Evolutionary conservation across 108 stramenopile genomes (phyloP), one percentile per base, ranked within the genome.

Genomic region (Stephanodiscus triporus): DNA sequence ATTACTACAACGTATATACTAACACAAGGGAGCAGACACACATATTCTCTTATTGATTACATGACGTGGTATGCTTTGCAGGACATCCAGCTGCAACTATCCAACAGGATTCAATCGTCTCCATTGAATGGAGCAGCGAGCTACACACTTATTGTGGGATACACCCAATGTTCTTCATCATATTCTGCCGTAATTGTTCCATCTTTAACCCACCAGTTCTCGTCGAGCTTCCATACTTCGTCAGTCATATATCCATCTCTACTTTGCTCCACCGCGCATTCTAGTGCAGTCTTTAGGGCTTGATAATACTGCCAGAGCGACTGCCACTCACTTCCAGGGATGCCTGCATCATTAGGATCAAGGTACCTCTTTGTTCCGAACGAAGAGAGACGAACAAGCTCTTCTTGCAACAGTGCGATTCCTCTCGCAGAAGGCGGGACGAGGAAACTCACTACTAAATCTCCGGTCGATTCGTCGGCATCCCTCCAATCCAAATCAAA

Each of bases 401-500:
- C 77, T 22, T 66, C 38, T 37, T 45, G 43, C n/a, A 78, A 32
- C 63, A 72, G 36, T 6, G 43, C 48, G 20, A 78, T 72, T n/a
- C 77, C 78, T 22, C 43, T 75, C 62, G 75, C 50, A 2, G 78
- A 80, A 14, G 78, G 73, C 23, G 73, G 74, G 0, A 76, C 75
- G 50, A 76, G 75, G 36, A 81, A 81, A 17, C 32, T 71, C 2
- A 76, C 80, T 13, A 49, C 66, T 16, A 66, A 22, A 45, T 63
- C 78, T 62, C 55, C 58, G 40, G 63, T 76, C 29, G 43, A 17
- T 40, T 64, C 63, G 29, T 70, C 68, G 38, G 37, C 68, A 37
- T 72, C 38, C 50, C 65, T 76, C 40, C 55, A 55, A 40, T 73
- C 54, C 59, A 82, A 63, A 66, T 82, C 81, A 38, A 82, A 77